Percentiles rank a stretch among this genome's conserved stretches.
These are phyloP conservation scores for Naematelia aurantialba DNA, from an alignment of 768 basidiomycete genomes.

Conservation along the genomic window DNA sequence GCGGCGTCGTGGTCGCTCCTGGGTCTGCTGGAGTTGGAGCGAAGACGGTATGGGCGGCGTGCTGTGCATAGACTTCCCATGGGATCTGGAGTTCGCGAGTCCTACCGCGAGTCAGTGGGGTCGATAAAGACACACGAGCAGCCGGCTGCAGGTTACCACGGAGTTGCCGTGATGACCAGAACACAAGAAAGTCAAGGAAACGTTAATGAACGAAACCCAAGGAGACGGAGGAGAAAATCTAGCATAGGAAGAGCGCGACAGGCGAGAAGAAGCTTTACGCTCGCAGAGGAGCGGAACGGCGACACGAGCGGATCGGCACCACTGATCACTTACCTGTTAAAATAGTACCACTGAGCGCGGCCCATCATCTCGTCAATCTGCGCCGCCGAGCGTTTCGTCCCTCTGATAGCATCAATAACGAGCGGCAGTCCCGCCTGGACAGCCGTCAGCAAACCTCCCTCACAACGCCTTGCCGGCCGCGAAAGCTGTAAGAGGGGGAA, in stretches of 20 bases:
- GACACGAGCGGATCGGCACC: neutral
- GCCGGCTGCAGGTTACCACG: neutral
- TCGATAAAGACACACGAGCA: neutral
- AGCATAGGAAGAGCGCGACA: neutral
- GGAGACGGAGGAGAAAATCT: neutral
- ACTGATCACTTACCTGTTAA: slow-evolving; percentile 18
- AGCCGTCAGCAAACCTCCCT: neutral
- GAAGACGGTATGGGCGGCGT: neutral
- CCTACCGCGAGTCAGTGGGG: slow-evolving; percentile 9
- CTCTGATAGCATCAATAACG: slow-evolving; percentile 29
- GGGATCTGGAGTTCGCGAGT: slow-evolving; percentile 20
- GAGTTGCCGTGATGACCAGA: neutral
- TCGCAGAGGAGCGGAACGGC: neutral
- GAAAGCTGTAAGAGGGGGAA: neutral
- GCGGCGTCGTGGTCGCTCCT: neutral
- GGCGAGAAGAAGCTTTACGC: neutral
- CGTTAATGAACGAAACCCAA: neutral
- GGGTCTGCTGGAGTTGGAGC: neutral
- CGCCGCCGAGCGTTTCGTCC: slow-evolving; percentile 16
- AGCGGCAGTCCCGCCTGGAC: slow-evolving; percentile 34
- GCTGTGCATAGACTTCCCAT: slow-evolving; percentile 16
- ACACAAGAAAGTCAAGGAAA: neutral
- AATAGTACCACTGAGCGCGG: slow-evolving; percentile 42
- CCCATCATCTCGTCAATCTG: slow-evolving; percentile 38
- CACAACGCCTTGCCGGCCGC: neutral